Conservation (phyloP, 306 rosid genomes). For the Trifolium fragiferum region DNA sequence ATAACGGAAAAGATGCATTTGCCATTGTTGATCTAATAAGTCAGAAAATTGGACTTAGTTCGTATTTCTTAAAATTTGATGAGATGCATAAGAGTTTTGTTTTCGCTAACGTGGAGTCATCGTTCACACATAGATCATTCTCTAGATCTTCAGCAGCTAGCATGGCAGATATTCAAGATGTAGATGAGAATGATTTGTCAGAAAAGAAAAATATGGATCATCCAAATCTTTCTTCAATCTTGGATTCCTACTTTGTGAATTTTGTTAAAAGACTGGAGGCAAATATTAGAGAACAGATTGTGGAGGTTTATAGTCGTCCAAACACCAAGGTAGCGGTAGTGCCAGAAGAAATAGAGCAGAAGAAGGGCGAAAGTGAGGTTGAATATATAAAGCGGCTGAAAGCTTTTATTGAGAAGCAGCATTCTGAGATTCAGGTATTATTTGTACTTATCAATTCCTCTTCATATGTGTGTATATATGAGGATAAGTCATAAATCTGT, state of each 20-base stretch:
- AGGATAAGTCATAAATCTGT: conserved; percentile 33
- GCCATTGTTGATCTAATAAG: conserved; percentile 78
- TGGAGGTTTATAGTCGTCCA: conserved; percentile 79
- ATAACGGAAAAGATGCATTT: conserved; percentile 74
- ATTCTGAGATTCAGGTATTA: conserved; percentile 89
- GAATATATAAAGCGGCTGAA: conserved; percentile 87
- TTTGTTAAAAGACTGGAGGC: conserved; percentile 66
- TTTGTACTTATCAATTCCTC: conserved; percentile 36
- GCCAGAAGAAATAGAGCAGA: conserved; percentile 92
- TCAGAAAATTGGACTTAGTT: conserved; percentile 88
- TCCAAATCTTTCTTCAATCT: conserved; percentile 76
- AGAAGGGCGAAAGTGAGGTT: conserved; percentile 71
- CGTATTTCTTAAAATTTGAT: conserved; percentile 80
- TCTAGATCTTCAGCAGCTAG: conserved; percentile 89
- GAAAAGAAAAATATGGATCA: conserved; percentile 65
- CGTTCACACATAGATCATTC: conserved; percentile 57
- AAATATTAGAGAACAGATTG: conserved; percentile 78
- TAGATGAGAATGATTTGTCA: conserved; percentile 54
- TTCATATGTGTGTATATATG: conserved; percentile 15
- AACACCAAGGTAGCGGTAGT: conserved; percentile 89
- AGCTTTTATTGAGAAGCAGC: conserved; percentile 84
- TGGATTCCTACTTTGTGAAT: conserved; percentile 69
- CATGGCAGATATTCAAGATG: conserved; percentile 81
- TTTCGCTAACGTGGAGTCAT: conserved; percentile 62
- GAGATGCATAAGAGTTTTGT: conserved; percentile 77